Conservation (phyloP, 192 early-diverging fungal species). For the Linnemannia elongata region DNA sequence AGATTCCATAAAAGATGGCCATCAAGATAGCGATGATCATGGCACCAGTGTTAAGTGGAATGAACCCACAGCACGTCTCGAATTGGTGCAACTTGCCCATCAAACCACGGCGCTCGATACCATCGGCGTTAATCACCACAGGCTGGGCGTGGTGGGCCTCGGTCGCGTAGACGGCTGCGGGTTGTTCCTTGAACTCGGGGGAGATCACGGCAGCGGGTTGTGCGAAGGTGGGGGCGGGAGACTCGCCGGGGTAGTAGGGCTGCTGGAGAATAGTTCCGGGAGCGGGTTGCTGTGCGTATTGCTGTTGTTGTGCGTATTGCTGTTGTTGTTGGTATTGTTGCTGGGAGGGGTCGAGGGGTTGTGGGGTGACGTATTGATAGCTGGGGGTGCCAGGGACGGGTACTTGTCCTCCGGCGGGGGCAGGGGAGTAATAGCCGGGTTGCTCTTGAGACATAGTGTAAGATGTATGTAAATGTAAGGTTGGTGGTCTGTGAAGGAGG, state of each 20-base stretch:
- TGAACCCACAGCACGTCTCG: conserved; percentile 29
- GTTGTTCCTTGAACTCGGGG: conserved; percentile 4
- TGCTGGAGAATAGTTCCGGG: conserved; percentile 9
- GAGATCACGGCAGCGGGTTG: background rate
- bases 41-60: conserved; percentile 49
- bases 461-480: background rate
- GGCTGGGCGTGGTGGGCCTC: background rate
- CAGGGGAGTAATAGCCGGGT: conserved; percentile 32
- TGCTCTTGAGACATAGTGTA: conserved; percentile 15
- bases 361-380: conserved; percentile 21
- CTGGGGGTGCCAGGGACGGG: conserved; percentile 2
- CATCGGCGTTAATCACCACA: conserved; percentile 5
- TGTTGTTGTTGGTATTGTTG: conserved; percentile 13
- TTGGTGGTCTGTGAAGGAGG: background rate
- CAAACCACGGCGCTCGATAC: conserved; percentile 15
- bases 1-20: conserved; percentile 44
- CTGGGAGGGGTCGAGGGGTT: background rate
- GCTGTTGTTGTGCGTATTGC: background rate
- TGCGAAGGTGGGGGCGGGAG: background rate
- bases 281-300: too few relatives aligned
- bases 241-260: conserved; percentile 26
- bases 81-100: conserved; percentile 33
- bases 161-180: conserved; percentile 6
- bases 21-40: conserved; percentile 36
- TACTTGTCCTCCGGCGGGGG: background rate